Evolutionary conservation across 2,329 filamentous ascomycete species (phyloP).

Genomic region (Drechslerella dactyloides): DNA sequence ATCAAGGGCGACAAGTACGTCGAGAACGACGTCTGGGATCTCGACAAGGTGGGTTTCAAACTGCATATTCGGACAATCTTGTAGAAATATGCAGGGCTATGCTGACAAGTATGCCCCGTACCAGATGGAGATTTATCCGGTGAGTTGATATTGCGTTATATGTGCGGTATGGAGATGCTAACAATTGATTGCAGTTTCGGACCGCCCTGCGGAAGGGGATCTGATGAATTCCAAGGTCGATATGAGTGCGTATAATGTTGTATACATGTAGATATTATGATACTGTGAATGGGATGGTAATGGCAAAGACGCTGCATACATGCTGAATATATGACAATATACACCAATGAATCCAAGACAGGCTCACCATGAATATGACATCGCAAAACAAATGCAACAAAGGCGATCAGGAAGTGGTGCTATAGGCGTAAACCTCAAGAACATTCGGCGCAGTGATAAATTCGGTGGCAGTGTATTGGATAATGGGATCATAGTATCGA

Average conservation of each 20-base stretch:
- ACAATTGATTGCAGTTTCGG: conserved; percentile 22
- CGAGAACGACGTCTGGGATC: conserved; percentile 47
- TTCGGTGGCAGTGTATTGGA: neutral
- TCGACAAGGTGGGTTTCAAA: conserved; percentile 25
- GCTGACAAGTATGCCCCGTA: neutral
- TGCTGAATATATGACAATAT: too few relatives aligned
- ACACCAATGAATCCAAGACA: too few relatives aligned
- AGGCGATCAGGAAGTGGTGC: neutral
- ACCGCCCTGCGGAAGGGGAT: conserved; percentile 29
- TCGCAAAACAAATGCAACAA: too few relatives aligned
- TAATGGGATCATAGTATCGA: neutral
- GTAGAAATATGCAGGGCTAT: neutral
- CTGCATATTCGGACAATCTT: neutral
- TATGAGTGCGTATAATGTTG: too few relatives aligned
- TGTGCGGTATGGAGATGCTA: neutral
- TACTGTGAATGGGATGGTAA: too few relatives aligned
- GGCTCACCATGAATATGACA: too few relatives aligned
- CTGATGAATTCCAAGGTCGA: neutral
- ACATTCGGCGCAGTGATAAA: neutral
- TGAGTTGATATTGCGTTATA: neutral
- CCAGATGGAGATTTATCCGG: conserved; percentile 40
- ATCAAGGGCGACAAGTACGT: conserved; percentile 42
- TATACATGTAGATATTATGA: too few relatives aligned
- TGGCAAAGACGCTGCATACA: too few relatives aligned
- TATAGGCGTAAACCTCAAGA: neutral